Evolutionary conservation across 225 moss, liverwort and hornwort genomes (phyloP).

Genomic region (Asterella californica): DNA sequence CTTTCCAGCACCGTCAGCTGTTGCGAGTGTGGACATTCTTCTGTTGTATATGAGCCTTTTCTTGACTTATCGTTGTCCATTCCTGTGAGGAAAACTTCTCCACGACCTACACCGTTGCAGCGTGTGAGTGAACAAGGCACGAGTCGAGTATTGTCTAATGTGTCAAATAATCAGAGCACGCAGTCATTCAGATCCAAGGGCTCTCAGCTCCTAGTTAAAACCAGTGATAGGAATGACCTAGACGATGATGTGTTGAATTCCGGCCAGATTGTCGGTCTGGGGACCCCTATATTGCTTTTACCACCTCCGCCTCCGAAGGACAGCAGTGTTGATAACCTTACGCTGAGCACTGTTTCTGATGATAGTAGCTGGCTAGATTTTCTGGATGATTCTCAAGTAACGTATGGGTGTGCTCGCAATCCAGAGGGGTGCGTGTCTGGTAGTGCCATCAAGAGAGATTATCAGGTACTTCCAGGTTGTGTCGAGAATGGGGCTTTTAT

Average conservation of each 20-base stretch:
- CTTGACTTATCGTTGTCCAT: conserved; percentile 76
- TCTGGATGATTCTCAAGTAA: conserved; percentile 12
- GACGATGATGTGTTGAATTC: conserved; percentile 27
- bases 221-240: conserved; percentile 10
- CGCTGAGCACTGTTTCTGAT: conserved; percentile 10
- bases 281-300: conserved; percentile 31
- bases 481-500: background rate
- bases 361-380: conserved; percentile 36
- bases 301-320: conserved; percentile 30
- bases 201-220: background rate
- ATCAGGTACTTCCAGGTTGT: conserved; percentile 3
- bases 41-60: conserved; percentile 72
- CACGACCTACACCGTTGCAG: conserved; percentile 16
- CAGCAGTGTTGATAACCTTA: conserved; percentile 7
- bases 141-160: conserved; percentile 1
- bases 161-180: conserved; percentile 21
- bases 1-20: conserved; percentile 75
- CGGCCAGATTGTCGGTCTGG: conserved; percentile 22
- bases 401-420: conserved; percentile 23
- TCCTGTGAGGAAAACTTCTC: conserved; percentile 47
- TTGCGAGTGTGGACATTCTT: conserved; percentile 77
- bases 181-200: conserved; percentile 23
- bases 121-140: conserved; percentile 17
- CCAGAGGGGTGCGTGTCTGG: conserved; percentile 15
- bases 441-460: conserved; percentile 4